Evolutionary conservation across 1,284 basidiomycete species (phyloP).

Genomic region (Exobasidium rhododendri): DNA sequence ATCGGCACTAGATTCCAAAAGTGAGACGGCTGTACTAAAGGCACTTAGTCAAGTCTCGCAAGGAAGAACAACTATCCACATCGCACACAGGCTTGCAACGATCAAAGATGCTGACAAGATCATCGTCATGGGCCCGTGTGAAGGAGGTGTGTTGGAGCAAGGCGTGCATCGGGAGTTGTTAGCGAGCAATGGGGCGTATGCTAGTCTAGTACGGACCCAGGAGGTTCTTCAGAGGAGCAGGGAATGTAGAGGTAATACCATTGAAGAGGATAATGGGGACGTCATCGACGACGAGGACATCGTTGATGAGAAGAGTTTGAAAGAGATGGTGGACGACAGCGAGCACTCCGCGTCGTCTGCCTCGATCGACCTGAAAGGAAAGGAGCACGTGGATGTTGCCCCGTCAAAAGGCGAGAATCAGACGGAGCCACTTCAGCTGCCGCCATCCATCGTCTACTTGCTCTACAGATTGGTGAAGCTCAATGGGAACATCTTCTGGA

Average conservation of each 20-base stretch:
- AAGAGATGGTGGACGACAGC: background rate
- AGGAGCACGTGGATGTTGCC: no score
- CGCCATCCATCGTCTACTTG: slow-evolving; percentile 60
- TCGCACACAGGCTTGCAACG: slow-evolving; percentile 59
- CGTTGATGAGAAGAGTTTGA: background rate
- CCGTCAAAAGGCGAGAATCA: no score
- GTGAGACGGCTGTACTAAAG: slow-evolving; percentile 55
- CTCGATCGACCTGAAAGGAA: no score
- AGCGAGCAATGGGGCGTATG: slow-evolving; percentile 72
- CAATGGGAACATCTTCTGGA: slow-evolving; percentile 60
- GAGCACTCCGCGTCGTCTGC: no score
- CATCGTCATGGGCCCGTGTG: slow-evolving; percentile 80
- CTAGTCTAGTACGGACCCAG: slow-evolving; percentile 74
- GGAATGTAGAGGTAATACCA: background rate
- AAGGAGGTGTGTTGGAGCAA: slow-evolving; percentile 74
- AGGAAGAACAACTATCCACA: slow-evolving; percentile 50
- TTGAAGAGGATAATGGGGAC: background rate
- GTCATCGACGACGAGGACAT: background rate
- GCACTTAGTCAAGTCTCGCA: slow-evolving; percentile 44
- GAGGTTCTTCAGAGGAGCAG: slow-evolving; percentile 56
- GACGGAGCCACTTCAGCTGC: no score
- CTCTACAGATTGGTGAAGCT: slow-evolving; percentile 71
- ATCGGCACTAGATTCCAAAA: slow-evolving; percentile 78
- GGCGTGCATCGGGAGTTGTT: slow-evolving; percentile 80
- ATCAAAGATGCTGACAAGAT: slow-evolving; percentile 69